Evolutionary conservation across 352 stramenopile species (phyloP).

Genomic region (Pilasporangium apinafurcum): DNA sequence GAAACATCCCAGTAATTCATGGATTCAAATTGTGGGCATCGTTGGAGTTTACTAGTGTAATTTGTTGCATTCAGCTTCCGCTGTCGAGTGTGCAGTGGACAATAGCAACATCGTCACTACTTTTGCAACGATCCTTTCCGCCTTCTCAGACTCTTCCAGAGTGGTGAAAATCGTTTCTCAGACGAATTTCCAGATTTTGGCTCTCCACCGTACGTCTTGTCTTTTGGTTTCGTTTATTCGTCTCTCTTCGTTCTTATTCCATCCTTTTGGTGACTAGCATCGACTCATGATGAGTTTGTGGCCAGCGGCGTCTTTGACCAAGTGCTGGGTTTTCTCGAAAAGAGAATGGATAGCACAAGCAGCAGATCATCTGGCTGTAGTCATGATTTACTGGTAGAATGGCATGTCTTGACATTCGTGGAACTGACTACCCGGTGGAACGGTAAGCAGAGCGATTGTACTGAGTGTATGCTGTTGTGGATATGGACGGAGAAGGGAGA

Average conservation of each 20-base stretch:
- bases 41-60: no score
- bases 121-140: conserved; percentile 17
- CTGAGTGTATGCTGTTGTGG: not conserved
- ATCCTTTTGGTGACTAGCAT: conserved; percentile 1
- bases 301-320: conserved; percentile 24
- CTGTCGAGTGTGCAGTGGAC: conserved; percentile 15
- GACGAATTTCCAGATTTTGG: conserved; percentile 39
- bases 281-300: conserved; percentile 11
- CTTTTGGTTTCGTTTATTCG: conserved; percentile 1
- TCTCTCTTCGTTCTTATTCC: not conserved
- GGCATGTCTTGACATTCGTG: conserved; percentile 48
- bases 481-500: not conserved
- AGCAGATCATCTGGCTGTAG: no score
- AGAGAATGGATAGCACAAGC: not conserved
- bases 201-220: conserved; percentile 19
- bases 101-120: conserved; percentile 12
- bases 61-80: not conserved
- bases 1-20: no score
- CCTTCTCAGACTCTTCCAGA: conserved; percentile 8
- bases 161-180: conserved; percentile 22
- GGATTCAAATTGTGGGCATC: no score
- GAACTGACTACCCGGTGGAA: conserved; percentile 31
- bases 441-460: conserved; percentile 9
- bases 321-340: conserved; percentile 24
- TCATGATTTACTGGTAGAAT: conserved; percentile 34